Evolutionary conservation across 495 filamentous ascomycete genomes (phyloP), one percentile per base, ranked within the genome.

Genomic region (Penicilliopsis zonata): DNA sequence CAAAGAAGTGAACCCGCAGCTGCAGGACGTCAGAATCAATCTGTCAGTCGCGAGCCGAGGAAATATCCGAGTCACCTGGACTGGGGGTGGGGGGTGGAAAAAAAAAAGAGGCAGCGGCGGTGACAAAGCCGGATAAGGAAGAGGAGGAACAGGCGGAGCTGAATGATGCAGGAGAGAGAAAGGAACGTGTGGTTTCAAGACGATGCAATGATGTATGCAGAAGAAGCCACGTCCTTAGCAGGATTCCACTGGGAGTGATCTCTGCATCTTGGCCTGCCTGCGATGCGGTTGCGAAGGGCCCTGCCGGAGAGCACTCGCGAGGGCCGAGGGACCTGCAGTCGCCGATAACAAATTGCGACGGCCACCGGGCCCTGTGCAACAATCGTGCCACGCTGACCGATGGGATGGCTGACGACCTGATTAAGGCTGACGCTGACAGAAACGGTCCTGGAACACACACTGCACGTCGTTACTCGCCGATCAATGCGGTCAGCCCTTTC

Each of bases 181-280:
- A 47, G 46, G 37, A 28, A 43, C 46, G 48, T 46, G 50, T 49
- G 47, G 55, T 46, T 45, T 30, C 20, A 23, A 9, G 53, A 52
- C 52, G 52, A 47, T 42, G 44, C 42, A 40, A 54, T 55, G 46
- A n/a, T n/a, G n/a, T n/a, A n/a, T n/a, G n/a, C n/a, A n/a, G n/a
- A 39, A 55, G 54, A 51, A 58, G 55, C 57, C 59, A 62, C 59
- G 57, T 61, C 53, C 56, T 62, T 57, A 61, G 50, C 53, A 57
- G 52, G 54, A 44, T 50, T 49, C 40, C 42, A 50, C 49, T 34
- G 59, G 48, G 52, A 49, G 62, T 60, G 56, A 57, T 63, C 50
- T 64, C 52, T 63, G 62, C 62, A 66, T 66, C 52, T 64, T 66
- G 62, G 50, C 55, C 50, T 57, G 54, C 46, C 46, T 63, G 37